Evolutionary conservation across 2,329 filamentous ascomycete species (phyloP), one percentile per base, ranked within the genome.

Genomic region (Colletotrichum sp.): DNA sequence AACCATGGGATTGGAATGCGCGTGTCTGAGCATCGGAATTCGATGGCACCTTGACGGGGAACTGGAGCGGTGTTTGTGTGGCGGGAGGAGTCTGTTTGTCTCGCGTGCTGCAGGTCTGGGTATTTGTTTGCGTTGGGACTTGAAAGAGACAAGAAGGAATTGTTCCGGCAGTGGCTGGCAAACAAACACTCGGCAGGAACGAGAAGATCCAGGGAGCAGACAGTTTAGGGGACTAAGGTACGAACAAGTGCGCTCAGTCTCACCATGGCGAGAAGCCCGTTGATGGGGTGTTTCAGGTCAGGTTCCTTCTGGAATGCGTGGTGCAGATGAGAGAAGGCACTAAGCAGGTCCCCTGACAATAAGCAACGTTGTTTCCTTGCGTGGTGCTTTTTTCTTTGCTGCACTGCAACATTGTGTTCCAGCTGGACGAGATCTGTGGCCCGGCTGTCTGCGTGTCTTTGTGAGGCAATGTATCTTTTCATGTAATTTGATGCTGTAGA

Each of bases 271-370:
- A 43, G 18, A 32, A 34, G n/a, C 62, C 69, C 30, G 36, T 64
- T 25, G 62, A 60, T 55, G 62, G 69, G 27, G 32, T 73, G 70
- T 73, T 73, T 75, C 64, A 75, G 73, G 64, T 75, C 43, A 36
- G 43, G 64, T 65, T 68, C 73, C 73, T 72, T 72, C 69, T 65
- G 48, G 70, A 67, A 58, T 72, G 39, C 69, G 27, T 67, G 22
- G 61, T 30, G 34, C 32, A 18, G 48, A 30, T 27, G 15, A 13
- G 22, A 28, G 22, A 34, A 27, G 60, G 43, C 13, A 27, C 56
- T 34, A 61, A 28, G 5, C 32, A 6, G 34, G 48, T 30, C 34
- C 34, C 34, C 8, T 39, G 60, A 27, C 15, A 66, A 55, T 34
- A 74, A 74, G 71, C 48, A 74, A 70, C 22, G 34, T 36, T 18